Percentiles rank a stretch among this genome's conserved stretches.
Evolutionary conservation across 1,139 yeast genomes (phyloP).

Genomic region (Debaryomyces fabryi): DNA sequence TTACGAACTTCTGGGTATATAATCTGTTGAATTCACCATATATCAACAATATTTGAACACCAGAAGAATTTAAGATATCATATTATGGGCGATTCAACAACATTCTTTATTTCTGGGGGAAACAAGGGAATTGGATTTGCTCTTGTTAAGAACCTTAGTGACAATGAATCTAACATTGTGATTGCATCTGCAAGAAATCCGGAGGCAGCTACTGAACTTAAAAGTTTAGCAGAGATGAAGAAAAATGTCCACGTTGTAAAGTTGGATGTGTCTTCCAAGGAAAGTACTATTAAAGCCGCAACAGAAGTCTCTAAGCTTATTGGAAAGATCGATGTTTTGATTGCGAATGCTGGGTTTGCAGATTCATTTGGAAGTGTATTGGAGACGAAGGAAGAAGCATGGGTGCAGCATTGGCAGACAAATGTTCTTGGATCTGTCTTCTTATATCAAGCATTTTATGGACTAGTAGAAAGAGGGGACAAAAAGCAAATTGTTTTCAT

Average conservation of each 20-base stretch:
- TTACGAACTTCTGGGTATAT: not conserved
- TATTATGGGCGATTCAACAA: not conserved
- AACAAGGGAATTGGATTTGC: slow-evolving; percentile 26
- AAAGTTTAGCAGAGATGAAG: slow-evolving; percentile 11
- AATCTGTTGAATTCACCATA: not conserved
- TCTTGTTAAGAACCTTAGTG: slow-evolving; percentile 16
- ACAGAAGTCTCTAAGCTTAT: slow-evolving; percentile 13
- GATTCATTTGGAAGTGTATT: slow-evolving; percentile 7
- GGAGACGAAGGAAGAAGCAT: slow-evolving; percentile 17
- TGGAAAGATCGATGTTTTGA: slow-evolving; percentile 20
- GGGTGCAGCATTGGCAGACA: slow-evolving; percentile 23
- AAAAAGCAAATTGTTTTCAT: slow-evolving; percentile 27
- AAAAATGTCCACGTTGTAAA: slow-evolving; percentile 7
- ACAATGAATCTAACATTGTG: slow-evolving; percentile 15
- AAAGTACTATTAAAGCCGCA: slow-evolving; percentile 13
- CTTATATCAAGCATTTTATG: slow-evolving; percentile 27
- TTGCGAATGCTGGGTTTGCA: slow-evolving; percentile 22
- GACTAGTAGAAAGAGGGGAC: slow-evolving; percentile 22
- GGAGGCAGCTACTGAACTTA: slow-evolving; percentile 16
- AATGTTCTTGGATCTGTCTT: slow-evolving; percentile 36
- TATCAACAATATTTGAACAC: not conserved
- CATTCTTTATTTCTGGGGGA: slow-evolving; percentile 23
- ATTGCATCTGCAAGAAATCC: slow-evolving; percentile 23
- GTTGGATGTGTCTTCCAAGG: slow-evolving; percentile 4
- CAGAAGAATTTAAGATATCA: not conserved